Percentiles rank a stretch among this genome's conserved stretches.
Evolutionary conservation across 352 stramenopile species (phyloP).

Genomic region (Pythium rishiriense): DNA sequence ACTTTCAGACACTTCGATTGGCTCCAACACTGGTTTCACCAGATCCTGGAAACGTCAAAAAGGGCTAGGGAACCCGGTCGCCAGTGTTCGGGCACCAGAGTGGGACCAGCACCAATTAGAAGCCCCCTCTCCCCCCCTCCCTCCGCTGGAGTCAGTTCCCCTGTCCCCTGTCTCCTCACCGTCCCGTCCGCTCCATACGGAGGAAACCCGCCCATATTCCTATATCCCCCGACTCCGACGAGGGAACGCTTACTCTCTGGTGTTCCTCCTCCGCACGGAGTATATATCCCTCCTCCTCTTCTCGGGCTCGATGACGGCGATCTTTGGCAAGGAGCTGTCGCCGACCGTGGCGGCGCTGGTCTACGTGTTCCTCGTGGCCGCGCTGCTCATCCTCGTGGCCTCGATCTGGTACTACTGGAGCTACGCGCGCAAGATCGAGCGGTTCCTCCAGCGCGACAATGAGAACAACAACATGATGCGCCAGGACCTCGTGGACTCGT

Average conservation of each 20-base stretch:
- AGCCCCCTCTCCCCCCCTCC: too few species aligned
- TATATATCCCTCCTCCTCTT: neutral
- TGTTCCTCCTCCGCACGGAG: neutral
- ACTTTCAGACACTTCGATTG: neutral
- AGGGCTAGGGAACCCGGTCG: conserved; percentile 10
- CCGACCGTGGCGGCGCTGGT: conserved; percentile 67
- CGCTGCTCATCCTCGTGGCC: conserved; percentile 63
- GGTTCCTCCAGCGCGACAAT: conserved; percentile 81
- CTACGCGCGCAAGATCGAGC: conserved; percentile 85
- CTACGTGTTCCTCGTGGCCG: conserved; percentile 75
- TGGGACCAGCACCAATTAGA: conserved; percentile 10
- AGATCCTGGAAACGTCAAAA: conserved; percentile 8
- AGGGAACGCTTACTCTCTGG: neutral
- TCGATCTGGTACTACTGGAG: conserved; percentile 90
- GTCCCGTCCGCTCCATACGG: neutral
- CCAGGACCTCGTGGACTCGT: conserved; percentile 82
- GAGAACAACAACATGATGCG: conserved; percentile 90
- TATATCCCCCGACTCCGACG: neutral
- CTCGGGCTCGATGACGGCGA: conserved; percentile 56
- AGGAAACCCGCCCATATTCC: neutral
- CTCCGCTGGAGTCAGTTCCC: conserved; percentile 17
- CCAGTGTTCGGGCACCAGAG: conserved; percentile 1
- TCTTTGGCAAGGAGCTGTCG: conserved; percentile 80
- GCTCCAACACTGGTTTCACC: neutral
- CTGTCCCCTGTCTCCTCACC: neutral